Conservation (phyloP, 2,329 filamentous ascomycete species). For the Epichloe aotearoae region DNA sequence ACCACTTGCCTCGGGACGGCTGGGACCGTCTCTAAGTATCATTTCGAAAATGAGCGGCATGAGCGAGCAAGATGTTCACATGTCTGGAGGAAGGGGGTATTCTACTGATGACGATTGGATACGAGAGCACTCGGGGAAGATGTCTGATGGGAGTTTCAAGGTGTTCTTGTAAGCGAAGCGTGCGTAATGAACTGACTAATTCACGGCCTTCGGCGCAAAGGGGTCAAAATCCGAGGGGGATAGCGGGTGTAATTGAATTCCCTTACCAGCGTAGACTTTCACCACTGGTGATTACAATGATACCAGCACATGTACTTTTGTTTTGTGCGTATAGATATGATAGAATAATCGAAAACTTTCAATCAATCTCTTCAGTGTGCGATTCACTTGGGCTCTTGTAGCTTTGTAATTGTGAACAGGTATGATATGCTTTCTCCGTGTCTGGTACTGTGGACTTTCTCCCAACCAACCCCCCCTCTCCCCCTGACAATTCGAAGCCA, state of each 20-base stretch:
- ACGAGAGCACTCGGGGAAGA: slow-evolving; percentile 10
- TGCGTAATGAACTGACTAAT: not conserved
- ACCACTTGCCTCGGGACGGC: slow-evolving; percentile 1
- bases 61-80: slow-evolving; percentile 3
- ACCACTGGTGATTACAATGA: not conserved
- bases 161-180: slow-evolving; percentile 12
- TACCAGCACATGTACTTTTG: slow-evolving; percentile 1
- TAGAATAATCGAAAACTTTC: not conserved
- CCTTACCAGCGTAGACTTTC: not conserved
- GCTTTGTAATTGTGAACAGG: too few species aligned
- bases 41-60: slow-evolving; percentile 4
- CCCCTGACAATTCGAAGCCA: too few species aligned
- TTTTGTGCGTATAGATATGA: not conserved
- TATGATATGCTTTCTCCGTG: too few species aligned
- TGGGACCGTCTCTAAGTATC: slow-evolving; percentile 3
- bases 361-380: too few species aligned
- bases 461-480: too few species aligned
- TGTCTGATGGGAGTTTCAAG: slow-evolving; percentile 15
- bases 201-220: not conserved
- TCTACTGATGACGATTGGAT: slow-evolving; percentile 5
- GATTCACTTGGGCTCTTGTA: too few species aligned
- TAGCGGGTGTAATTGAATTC: not conserved
- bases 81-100: slow-evolving; percentile 7
- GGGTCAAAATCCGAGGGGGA: too few species aligned
- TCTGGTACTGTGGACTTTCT: too few species aligned